phyloP scores from a whole-genome alignment of 208 protist genomes.

The Blechomonas ayalai region DNA sequence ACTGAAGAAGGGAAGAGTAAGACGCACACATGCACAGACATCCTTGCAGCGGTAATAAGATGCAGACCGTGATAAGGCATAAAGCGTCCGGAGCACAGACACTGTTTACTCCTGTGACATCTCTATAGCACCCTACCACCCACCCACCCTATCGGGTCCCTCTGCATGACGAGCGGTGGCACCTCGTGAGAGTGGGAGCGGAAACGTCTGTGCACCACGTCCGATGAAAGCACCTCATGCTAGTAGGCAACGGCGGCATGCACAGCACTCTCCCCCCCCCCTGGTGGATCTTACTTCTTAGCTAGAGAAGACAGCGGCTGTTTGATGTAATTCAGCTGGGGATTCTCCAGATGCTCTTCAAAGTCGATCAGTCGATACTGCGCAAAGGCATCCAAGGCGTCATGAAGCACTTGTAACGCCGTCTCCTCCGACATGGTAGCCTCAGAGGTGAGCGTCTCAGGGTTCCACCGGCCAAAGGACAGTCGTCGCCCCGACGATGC shows the following conservation, averaged over 20 bases:
- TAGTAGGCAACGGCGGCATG: no score
- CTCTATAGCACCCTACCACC: no score
- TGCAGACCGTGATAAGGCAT: background rate
- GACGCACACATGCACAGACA: conserved; percentile 2
- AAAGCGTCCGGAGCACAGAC: conserved; percentile 5
- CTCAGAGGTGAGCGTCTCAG: conserved; percentile 49
- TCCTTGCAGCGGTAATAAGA: background rate
- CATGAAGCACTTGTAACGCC: conserved; percentile 47
- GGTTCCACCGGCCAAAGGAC: conserved; percentile 70
- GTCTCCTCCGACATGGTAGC: conserved; percentile 26
- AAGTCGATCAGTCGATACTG: conserved; percentile 77
- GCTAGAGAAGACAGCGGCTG: conserved; percentile 48
- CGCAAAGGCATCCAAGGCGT: conserved; percentile 66
- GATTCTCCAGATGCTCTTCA: conserved; percentile 82
- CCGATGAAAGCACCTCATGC: no score
- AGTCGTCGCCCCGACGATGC: conserved; percentile 13
- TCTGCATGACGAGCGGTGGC: conserved; percentile 1
- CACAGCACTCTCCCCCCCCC: no score
- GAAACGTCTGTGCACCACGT: conserved; percentile 5
- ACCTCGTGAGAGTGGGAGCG: background rate
- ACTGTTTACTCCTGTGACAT: no score
- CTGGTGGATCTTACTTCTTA: no score
- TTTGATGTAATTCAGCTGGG: conserved; percentile 66
- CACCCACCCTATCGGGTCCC: no score
- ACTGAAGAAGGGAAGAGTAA: conserved; percentile 8